phyloP scores from a whole-genome alignment of 257 asterid species.

The Mitragyna speciosa region DNA sequence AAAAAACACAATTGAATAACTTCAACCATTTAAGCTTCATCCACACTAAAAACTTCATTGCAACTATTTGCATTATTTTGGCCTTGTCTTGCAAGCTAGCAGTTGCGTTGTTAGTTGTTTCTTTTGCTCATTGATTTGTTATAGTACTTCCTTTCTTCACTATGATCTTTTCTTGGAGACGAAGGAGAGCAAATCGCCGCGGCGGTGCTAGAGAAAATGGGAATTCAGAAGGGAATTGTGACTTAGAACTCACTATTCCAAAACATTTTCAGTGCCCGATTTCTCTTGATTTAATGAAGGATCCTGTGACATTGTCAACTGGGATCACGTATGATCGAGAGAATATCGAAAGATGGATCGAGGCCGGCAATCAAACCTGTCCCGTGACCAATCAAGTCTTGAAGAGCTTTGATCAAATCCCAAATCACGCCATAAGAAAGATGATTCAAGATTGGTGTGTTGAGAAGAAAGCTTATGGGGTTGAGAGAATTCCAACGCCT shows the following conservation, averaged over 20 bases:
- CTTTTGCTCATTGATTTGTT: neutral
- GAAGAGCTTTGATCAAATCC: slow-evolving; percentile 48
- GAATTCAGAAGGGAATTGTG: slow-evolving; percentile 3
- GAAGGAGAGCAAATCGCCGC: slow-evolving; percentile 11
- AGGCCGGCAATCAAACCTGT: slow-evolving; percentile 45
- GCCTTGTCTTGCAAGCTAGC: neutral
- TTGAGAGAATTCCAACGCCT: slow-evolving; percentile 86
- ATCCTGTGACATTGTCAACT: slow-evolving; percentile 61
- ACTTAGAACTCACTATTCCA: slow-evolving; percentile 19
- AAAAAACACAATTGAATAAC: neutral
- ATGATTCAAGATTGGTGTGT: slow-evolving; percentile 97
- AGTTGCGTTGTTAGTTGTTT: neutral
- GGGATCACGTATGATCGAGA: slow-evolving; percentile 61
- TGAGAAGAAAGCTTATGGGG: slow-evolving; percentile 57
- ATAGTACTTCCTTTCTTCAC: neutral
- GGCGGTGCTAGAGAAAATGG: slow-evolving; percentile 6
- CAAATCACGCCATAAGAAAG: slow-evolving; percentile 66
- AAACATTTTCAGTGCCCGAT: slow-evolving; percentile 18
- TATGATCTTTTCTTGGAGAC: slow-evolving; percentile 28
- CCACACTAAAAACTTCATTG: neutral
- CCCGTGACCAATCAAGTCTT: slow-evolving; percentile 49
- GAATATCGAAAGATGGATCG: slow-evolving; percentile 54
- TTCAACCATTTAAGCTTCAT: neutral
- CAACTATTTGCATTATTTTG: neutral
- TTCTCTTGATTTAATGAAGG: slow-evolving; percentile 44